Conservation (phyloP, 2,329 filamentous ascomycete genomes). For the Leptosphaerulina australis region DNA sequence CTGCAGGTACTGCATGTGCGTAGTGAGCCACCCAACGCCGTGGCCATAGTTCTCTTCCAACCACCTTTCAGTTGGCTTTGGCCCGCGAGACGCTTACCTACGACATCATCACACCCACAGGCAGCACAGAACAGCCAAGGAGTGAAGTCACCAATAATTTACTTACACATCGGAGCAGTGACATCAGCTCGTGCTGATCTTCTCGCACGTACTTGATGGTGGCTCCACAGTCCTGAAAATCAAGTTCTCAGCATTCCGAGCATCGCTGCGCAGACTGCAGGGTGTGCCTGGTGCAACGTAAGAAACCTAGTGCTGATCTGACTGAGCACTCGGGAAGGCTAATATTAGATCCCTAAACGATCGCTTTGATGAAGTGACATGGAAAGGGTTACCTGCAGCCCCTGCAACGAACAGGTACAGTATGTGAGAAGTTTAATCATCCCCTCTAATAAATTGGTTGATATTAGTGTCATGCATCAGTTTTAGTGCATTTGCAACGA, state of each 20-base stretch:
- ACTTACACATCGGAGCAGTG: background rate
- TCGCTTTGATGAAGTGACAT: conserved; percentile 5
- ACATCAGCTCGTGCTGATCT: conserved; percentile 11
- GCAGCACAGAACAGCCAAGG: background rate
- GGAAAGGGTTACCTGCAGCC: conserved; percentile 15
- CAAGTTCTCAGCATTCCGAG: background rate
- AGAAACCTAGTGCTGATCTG: conserved; percentile 13
- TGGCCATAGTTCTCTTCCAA: conserved; percentile 4
- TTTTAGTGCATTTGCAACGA: no score
- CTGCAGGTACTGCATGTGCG: background rate
- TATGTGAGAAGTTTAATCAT: conserved; percentile 3
- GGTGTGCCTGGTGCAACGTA: conserved; percentile 12
- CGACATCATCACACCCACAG: background rate
- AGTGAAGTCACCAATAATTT: conserved; percentile 3
- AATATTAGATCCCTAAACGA: conserved; percentile 13
- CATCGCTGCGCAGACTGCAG: background rate
- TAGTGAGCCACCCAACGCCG: conserved; percentile 6
- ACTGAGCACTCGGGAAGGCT: conserved; percentile 6
- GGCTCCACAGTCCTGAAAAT: background rate
- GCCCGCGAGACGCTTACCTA: conserved; percentile 2
- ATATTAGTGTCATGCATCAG: background rate
- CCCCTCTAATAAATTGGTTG: background rate
- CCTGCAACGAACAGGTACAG: conserved; percentile 2
- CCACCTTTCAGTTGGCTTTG: conserved; percentile 1
- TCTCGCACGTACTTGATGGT: conserved; percentile 3